phyloP scores from a whole-genome alignment of 75 land plant genomes.

The Picea glauca region DNA sequence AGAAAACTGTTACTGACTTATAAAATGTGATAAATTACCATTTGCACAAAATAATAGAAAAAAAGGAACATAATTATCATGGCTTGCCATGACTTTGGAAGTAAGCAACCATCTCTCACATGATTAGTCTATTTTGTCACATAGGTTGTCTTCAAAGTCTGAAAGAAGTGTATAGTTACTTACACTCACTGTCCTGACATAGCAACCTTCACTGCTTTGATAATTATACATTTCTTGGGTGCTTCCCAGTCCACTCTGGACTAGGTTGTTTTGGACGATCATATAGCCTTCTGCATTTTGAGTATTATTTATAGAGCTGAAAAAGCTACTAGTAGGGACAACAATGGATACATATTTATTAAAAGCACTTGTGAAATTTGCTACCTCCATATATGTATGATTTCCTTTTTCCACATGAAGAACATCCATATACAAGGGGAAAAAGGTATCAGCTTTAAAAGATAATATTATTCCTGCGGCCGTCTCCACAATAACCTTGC shows the following conservation, averaged over 20 bases:
- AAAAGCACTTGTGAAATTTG: too few relatives aligned
- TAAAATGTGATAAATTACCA: background rate
- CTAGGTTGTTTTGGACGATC: background rate
- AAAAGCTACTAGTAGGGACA: too few relatives aligned
- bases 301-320: background rate
- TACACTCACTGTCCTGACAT: too few relatives aligned
- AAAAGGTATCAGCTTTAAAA: constrained; percentile 6
- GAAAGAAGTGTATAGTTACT: too few relatives aligned
- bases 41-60: background rate
- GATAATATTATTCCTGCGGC: constrained; percentile 2
- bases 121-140: too few relatives aligned
- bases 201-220: too few relatives aligned
- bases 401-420: constrained; percentile 5
- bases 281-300: constrained; percentile 15
- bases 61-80: background rate
- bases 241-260: constrained; percentile 19
- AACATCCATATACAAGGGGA: background rate
- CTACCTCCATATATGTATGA: too few relatives aligned
- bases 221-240: constrained; percentile 16
- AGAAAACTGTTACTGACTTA: background rate
- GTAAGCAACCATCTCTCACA: too few relatives aligned
- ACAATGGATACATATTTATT: too few relatives aligned
- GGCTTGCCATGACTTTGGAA: too few relatives aligned
- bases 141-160: too few relatives aligned
- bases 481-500: constrained; percentile 10